These are phyloP conservation scores for Cryphonectria radicalis DNA, from an alignment of 2,329 filamentous ascomycete genomes.

Conservation along the genomic window DNA sequence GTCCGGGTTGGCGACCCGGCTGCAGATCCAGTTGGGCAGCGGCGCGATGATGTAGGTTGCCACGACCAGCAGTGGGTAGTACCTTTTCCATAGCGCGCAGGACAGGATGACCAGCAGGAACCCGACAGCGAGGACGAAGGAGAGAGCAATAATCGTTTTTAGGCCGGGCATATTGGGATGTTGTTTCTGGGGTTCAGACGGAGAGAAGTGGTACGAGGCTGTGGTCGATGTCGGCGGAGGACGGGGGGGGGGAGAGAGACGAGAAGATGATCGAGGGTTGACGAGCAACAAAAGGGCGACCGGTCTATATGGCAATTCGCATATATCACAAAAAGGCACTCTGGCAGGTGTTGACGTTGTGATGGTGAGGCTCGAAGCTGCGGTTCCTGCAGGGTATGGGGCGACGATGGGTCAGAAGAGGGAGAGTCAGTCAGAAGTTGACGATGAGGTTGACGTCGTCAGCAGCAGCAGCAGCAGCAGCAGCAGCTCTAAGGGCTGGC, in stretches of 20 bases:
- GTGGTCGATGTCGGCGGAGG: neutral
- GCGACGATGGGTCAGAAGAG: neutral
- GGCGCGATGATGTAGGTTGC: constrained; percentile 94
- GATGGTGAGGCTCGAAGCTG: neutral
- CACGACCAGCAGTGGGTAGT: constrained; percentile 93
- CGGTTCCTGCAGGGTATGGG: constrained; percentile 3
- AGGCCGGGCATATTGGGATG: constrained; percentile 69
- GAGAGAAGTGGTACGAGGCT: constrained; percentile 12
- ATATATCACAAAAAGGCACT: neutral
- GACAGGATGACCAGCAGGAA: constrained; percentile 99
- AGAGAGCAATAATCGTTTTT: constrained; percentile 98
- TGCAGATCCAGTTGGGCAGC: constrained; percentile 94
- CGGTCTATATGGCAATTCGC: neutral
- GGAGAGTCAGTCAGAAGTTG: constrained; percentile 1
- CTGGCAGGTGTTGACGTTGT: neutral
- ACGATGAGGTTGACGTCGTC: constrained; percentile 28
- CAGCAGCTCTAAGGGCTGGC: constrained; percentile 9
- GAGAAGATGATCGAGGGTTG: neutral
- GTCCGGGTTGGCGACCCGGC: constrained; percentile 85
- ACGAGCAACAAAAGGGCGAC: neutral
- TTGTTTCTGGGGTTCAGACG: constrained; percentile 7
- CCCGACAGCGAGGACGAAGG: constrained; percentile 97
- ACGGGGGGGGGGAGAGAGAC: neutral
- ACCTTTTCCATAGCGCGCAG: constrained; percentile 91
- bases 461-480: constrained; percentile 23